Conservation (phyloP, 2,329 filamentous ascomycete species). For the Ophidiomyces ophidiicola region DNA sequence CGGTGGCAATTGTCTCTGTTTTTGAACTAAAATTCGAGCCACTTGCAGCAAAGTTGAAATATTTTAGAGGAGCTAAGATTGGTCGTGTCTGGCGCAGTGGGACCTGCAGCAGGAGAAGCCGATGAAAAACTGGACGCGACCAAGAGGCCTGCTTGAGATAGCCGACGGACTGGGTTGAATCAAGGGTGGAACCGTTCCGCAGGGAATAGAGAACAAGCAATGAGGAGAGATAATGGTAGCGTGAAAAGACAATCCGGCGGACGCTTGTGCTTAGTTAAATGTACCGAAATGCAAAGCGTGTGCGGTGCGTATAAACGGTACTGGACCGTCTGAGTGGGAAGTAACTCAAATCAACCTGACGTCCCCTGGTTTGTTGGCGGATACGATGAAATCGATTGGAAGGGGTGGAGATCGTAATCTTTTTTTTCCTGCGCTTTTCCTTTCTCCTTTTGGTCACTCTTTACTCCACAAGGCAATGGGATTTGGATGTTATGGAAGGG, state of each 20-base stretch:
- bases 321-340: constrained; percentile 5
- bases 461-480: constrained; percentile 3
- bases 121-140: constrained; percentile 9
- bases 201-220: constrained; percentile 8
- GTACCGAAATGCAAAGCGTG: constrained; percentile 10
- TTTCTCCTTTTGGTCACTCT: not conserved
- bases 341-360: constrained; percentile 8
- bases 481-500: not conserved
- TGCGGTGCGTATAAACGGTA: constrained; percentile 3
- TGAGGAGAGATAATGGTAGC: constrained; percentile 3
- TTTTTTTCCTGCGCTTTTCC: not conserved
- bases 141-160: constrained; percentile 8
- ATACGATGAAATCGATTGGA: constrained; percentile 11
- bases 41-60: constrained; percentile 3
- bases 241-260: constrained; percentile 8
- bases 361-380: constrained; percentile 10
- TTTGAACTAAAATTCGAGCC: constrained; percentile 12
- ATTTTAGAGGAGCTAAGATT: constrained; percentile 6
- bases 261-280: constrained; percentile 12
- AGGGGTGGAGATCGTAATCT: constrained; percentile 11
- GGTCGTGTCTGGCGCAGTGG: constrained; percentile 8
- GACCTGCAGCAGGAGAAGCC: constrained; percentile 8
- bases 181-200: constrained; percentile 11
- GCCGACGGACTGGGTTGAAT: constrained; percentile 9
- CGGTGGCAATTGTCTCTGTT: constrained; percentile 9